A percentile compares a stretch with the other conserved stretches of the same genome.
These are phyloP conservation scores for Pseudogymnoascus sp. DNA, from an alignment of 2,329 filamentous ascomycete genomes.

Conservation along the genomic window DNA sequence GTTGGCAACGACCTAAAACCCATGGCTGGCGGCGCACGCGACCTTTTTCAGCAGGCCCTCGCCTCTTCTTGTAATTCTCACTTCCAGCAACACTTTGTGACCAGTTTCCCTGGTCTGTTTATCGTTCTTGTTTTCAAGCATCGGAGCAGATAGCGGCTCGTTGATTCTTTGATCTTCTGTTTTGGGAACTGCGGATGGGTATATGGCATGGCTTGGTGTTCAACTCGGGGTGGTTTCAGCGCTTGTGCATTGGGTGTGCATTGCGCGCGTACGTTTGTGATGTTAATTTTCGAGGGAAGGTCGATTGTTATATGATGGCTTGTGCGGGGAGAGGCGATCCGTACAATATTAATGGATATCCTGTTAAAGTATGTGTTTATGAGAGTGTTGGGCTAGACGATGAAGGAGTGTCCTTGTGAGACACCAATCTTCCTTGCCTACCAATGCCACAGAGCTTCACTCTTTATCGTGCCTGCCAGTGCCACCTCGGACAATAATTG, in stretches of 20 bases:
- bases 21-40: constrained; percentile 4
- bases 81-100: background rate
- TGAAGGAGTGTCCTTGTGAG: background rate
- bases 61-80: constrained; percentile 6
- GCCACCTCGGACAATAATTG: background rate
- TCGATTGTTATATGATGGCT: background rate
- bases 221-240: background rate
- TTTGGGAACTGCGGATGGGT: background rate
- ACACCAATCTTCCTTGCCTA: background rate
- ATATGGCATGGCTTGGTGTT: constrained; percentile 5
- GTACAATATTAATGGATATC: background rate
- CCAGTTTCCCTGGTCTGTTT: background rate
- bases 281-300: background rate
- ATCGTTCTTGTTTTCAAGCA: background rate
- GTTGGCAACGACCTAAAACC: background rate
- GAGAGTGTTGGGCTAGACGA: background rate
- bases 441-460: background rate
- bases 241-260: background rate
- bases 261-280: background rate
- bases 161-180: background rate
- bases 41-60: background rate
- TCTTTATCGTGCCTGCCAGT: background rate
- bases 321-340: background rate
- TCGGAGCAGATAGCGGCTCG: constrained; percentile 2
- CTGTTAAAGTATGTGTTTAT: background rate